Conservation (phyloP, 2,329 filamentous ascomycete genomes). For the Fusarium citri region DNA sequence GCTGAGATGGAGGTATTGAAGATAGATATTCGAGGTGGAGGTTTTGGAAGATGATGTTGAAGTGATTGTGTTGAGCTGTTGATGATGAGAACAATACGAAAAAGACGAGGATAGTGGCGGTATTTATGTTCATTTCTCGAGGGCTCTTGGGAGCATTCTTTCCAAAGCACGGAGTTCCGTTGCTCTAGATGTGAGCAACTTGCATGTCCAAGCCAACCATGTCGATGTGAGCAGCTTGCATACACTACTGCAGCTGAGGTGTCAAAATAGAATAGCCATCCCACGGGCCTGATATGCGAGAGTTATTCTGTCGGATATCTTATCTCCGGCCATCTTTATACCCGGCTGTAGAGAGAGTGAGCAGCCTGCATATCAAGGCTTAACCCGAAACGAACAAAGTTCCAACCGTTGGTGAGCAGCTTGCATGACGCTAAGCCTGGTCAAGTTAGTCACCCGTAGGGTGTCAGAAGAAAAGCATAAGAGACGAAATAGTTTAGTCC, state of each 20-base stretch:
- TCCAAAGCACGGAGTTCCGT: not conserved
- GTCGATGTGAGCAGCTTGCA: conserved; percentile 6
- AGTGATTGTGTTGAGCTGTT: not conserved
- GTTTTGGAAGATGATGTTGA: not conserved
- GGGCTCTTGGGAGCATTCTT: not conserved
- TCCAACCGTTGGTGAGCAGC: conserved; percentile 19
- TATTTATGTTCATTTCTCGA: not conserved
- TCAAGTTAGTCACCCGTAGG: not conserved
- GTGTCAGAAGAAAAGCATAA: no score
- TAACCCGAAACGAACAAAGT: not conserved
- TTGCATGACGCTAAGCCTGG: conserved; percentile 22
- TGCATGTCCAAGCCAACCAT: not conserved
- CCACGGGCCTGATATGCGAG: no score
- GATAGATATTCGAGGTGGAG: no score
- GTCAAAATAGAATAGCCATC: no score
- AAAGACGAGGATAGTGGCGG: not conserved
- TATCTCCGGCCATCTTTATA: no score
- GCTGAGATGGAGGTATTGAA: no score
- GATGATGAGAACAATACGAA: not conserved
- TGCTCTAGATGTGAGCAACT: conserved; percentile 8
- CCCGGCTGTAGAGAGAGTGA: conserved; percentile 5
- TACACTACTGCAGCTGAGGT: not conserved
- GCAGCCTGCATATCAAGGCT: conserved; percentile 4
- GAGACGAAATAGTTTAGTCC: no score
- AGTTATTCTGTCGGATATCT: no score